A percentile compares a stretch with the other conserved stretches of the same genome.
Conservation (phyloP, 495 filamentous ascomycete species). For the Bombardia bombarda region DNA sequence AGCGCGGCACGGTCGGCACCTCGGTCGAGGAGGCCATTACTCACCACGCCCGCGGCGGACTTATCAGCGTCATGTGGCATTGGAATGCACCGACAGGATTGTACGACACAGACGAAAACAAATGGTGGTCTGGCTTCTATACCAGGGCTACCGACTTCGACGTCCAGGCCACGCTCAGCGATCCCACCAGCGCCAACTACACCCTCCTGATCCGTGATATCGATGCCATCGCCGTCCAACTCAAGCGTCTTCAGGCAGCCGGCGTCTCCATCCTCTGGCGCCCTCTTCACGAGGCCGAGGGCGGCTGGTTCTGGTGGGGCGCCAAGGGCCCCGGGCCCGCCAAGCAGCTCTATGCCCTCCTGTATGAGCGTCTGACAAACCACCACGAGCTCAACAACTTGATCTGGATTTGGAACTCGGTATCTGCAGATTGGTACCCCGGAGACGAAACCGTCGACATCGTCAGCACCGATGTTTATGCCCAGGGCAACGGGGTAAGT, state of each 20-base stretch:
- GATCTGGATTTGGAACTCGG: constrained; percentile 45
- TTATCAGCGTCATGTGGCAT: constrained; percentile 40
- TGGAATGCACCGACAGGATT: constrained; percentile 31
- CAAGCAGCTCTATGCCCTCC: constrained; percentile 32
- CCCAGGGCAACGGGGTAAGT: constrained; percentile 28
- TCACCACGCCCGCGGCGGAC: constrained; percentile 31
- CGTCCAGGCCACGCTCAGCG: constrained; percentile 25
- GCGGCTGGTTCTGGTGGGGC: constrained; percentile 47
- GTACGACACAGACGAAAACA: constrained; percentile 31
- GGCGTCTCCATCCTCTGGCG: constrained; percentile 36
- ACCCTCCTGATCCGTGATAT: constrained; percentile 40
- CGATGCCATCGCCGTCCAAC: constrained; percentile 40
- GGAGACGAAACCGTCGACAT: constrained; percentile 37
- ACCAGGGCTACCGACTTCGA: constrained; percentile 39
- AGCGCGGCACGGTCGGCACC: constrained; percentile 25
- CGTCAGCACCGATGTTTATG: constrained; percentile 28
- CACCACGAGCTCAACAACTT: constrained; percentile 37
- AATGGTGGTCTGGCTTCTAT: constrained; percentile 44
- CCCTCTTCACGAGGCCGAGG: constrained; percentile 43
- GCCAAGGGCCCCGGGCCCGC: constrained; percentile 36
- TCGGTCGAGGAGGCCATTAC: constrained; percentile 39
- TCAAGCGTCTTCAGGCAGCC: constrained; percentile 30
- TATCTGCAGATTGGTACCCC: constrained; percentile 37
- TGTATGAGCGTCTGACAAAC: constrained; percentile 36
- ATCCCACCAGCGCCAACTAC: constrained; percentile 33